Base-by-base conservation (phyloP, 1,139 yeast genomes). In the Spencermartinsiella ligniputridi region DNA sequence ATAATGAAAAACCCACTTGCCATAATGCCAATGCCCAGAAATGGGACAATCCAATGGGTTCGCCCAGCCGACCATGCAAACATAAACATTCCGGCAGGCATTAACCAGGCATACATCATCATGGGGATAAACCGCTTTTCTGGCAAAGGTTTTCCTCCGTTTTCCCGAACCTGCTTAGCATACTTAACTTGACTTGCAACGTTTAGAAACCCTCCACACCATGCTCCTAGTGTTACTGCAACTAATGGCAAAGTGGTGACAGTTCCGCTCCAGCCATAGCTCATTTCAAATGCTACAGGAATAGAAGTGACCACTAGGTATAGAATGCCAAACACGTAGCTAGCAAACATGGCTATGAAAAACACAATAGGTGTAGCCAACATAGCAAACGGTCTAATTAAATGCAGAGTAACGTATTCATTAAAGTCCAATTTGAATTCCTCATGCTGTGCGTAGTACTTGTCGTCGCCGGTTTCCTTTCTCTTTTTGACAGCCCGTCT, bases 21-120 rank as follows among this genome's bases (percentile, higher is more conserved):
- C 55, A 79, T 73, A 17, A 87, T 70, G 3, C 71, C 67, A 30
- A 85, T 78, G 0, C 92, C 84, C 19, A 83, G 67, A 25, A 81
- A 68, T 0, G 95, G 86, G 1, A 76, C 85, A 47, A 84, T 75
- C 94, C 94, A 87, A 59, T 80, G 90, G 9, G 83, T 67, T n/a
- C 67, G 50, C 0, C 67, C 52, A 19, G 76, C 71, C 35, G 63
- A 52, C 92, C 95, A 86, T 2, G 86, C 94, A 57, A 85, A 75
- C 62, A 88, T 75, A 66, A 86, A 82, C 37, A 85, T 69, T 0
- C 92, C 85, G 12, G 75, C 68, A 0, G 95, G 94, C 60, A 83
- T 68, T 35, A 67, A 51, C 71, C 72, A 69, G 3, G 68, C 69
- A 20, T 57, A 45, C 19, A 57, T 45, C 68, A 76, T 73, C 59